Evolutionary conservation across 116 monocot species (phyloP).

Genomic region (Papilionanthe hybrid): DNA sequence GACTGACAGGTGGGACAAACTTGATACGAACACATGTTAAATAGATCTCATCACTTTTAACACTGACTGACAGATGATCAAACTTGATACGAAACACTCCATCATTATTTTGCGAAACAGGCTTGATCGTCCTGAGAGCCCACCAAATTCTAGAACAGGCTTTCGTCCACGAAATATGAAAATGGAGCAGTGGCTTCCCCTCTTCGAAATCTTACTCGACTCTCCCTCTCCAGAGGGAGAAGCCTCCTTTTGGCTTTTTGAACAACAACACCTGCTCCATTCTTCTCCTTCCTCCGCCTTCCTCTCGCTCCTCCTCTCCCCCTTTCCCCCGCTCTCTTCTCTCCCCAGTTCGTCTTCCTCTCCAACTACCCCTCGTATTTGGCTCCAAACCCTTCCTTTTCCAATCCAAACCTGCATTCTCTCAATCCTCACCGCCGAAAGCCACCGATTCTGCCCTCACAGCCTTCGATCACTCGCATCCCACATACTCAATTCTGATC

Average conservation of each 20-base stretch:
- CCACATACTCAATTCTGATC: slow-evolving; percentile 19
- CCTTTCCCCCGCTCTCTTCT: slow-evolving; percentile 9
- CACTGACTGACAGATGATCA: too few relatives aligned
- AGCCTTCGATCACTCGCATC: slow-evolving; percentile 38
- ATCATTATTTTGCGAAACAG: too few relatives aligned
- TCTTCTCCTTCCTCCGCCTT: slow-evolving; percentile 16
- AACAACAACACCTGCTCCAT: slow-evolving; percentile 9
- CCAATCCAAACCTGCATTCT: slow-evolving; percentile 62
- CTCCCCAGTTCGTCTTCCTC: not conserved
- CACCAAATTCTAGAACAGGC: too few relatives aligned
- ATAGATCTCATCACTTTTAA: too few relatives aligned
- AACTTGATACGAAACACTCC: too few relatives aligned
- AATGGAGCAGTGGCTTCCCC: slow-evolving; percentile 75
- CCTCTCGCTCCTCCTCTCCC: slow-evolving; percentile 38
- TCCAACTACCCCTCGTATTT: slow-evolving; percentile 12
- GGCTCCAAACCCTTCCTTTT: slow-evolving; percentile 60
- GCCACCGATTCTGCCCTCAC: slow-evolving; percentile 30
- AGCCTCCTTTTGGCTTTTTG: slow-evolving; percentile 49
- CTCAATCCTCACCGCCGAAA: slow-evolving; percentile 57
- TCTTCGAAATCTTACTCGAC: slow-evolving; percentile 63
- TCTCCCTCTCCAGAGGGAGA: slow-evolving; percentile 60
- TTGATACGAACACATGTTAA: too few relatives aligned
- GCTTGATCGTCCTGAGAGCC: too few relatives aligned
- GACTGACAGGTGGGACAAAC: too few relatives aligned
- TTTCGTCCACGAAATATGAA: not conserved